Evolutionary conservation across 2,329 filamentous ascomycete genomes (phyloP), one percentile per base, ranked within the genome.

Genomic region (Fusarium cyanostomum): DNA sequence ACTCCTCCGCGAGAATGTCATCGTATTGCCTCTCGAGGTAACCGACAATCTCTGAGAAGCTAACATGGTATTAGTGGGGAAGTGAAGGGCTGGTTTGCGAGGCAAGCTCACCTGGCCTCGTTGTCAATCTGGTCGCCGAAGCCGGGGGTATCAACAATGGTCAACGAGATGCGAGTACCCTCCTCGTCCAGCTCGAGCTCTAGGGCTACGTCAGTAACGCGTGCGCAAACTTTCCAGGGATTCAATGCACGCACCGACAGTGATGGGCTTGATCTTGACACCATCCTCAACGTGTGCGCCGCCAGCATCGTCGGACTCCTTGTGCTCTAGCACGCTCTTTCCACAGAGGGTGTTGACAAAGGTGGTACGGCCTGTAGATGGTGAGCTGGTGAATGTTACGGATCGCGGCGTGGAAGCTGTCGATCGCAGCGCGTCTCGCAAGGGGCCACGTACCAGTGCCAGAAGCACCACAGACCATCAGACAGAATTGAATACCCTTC

Each of bases 91-190:
- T 30, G n/a, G 15, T 39, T 18, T n/a, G 21, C 33, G 30, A 50
- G 4, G 21, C 27, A 12, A 43, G 52, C 81, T 72, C 86, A 94
- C 92, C 93, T 96, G 75, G 93, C 92, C 84, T 99, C 95, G 78
- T 99, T 99, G 83, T 99, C 95, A 76, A 99, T 96, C 82, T 96
- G 93, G 81, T 99, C 95, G 77, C 95, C 95, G 73, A 99, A 99
- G 63, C 95, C 95, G 64, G 95, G 95, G 49, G 95, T 99, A 79
- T 99, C 95, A 73, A 99, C 95, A 74, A 99, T 97, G 74, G 95
- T 99, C 77, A 99, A 84, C 55, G 94, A 97, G 78, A 99, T 97
- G 71, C 95, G 92, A 54, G 95, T 98, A 75, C 95, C 95, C 82
- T 99, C 95, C 82, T 99, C 95, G 71, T 99, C 95, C 74, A 99